Percentiles rank a stretch among this genome's conserved stretches.
Conservation (phyloP, 805 yeast genomes). For the Myxozyma nipponensis region DNA sequence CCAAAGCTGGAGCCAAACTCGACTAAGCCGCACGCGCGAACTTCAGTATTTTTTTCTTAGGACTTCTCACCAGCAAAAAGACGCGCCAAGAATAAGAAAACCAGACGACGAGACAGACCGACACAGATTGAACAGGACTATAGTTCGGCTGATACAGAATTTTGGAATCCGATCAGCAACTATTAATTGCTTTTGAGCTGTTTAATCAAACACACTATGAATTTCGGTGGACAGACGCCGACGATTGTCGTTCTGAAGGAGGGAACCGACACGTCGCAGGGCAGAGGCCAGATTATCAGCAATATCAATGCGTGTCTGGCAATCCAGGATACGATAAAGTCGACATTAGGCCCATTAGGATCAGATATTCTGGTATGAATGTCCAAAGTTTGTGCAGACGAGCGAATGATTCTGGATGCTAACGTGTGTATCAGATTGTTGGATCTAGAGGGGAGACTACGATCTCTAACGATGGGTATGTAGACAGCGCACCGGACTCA, state of each 20-base stretch:
- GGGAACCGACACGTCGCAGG: slow-evolving; percentile 97
- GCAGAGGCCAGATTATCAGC: slow-evolving; percentile 90
- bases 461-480: slow-evolving; percentile 79
- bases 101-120: no score
- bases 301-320: slow-evolving; percentile 97
- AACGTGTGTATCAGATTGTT: slow-evolving; percentile 49
- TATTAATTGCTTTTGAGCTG: no score
- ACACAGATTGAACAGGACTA: no score
- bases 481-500: no score
- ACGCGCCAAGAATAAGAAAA: no score
- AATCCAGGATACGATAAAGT: slow-evolving; percentile 89
- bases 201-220: slow-evolving; percentile 60
- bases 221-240: slow-evolving; percentile 89
- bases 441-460: slow-evolving; percentile 81
- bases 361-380: slow-evolving; percentile 67
- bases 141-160: no score
- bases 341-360: slow-evolving; percentile 96
- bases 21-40: no score
- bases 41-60: no score
- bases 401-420: background rate
- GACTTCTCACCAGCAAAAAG: no score
- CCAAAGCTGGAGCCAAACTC: no score
- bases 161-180: no score
- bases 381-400: background rate
- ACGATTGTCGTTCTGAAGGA: slow-evolving; percentile 97